A percentile compares a stretch with the other conserved stretches of the same genome.
Evolutionary conservation across 345 rosid genomes (phyloP).

Genomic region (Boechera stricta): DNA sequence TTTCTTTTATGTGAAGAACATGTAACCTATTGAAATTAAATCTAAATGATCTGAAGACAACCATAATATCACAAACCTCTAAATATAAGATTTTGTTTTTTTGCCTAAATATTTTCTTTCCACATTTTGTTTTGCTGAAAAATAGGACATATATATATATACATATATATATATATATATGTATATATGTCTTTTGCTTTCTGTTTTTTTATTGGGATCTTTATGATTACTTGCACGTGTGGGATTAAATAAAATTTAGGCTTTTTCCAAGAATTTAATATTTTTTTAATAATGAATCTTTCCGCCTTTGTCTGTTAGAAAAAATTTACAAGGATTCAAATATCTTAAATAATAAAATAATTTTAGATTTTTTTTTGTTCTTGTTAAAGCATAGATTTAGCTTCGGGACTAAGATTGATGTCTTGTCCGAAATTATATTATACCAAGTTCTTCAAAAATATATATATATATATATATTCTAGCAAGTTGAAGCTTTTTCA

Average conservation of each 20-base stretch:
- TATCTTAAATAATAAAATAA: background rate
- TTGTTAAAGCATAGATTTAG: background rate
- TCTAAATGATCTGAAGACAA: background rate
- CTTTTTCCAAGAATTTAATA: background rate
- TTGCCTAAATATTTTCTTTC: background rate
- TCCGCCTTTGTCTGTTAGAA: background rate
- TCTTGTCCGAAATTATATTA: slow-evolving; percentile 14
- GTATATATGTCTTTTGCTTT: no score
- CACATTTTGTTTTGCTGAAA: background rate
- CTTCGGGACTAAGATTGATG: slow-evolving; percentile 18
- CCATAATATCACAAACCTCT: background rate
- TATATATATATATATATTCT: background rate
- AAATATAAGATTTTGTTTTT: background rate
- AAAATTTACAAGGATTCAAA: background rate
- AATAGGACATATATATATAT: no score
- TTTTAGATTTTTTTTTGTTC: background rate
- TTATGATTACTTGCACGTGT: background rate
- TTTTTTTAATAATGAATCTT: background rate
- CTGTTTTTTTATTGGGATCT: background rate
- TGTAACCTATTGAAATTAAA: background rate
- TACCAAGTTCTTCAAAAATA: background rate
- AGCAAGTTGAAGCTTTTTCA: slow-evolving; percentile 12
- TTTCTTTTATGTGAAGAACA: background rate
- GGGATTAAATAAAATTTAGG: background rate
- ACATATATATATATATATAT: no score